Conservation (phyloP, 768 basidiomycete genomes). For the Tricholoma bakamatsutake region DNA sequence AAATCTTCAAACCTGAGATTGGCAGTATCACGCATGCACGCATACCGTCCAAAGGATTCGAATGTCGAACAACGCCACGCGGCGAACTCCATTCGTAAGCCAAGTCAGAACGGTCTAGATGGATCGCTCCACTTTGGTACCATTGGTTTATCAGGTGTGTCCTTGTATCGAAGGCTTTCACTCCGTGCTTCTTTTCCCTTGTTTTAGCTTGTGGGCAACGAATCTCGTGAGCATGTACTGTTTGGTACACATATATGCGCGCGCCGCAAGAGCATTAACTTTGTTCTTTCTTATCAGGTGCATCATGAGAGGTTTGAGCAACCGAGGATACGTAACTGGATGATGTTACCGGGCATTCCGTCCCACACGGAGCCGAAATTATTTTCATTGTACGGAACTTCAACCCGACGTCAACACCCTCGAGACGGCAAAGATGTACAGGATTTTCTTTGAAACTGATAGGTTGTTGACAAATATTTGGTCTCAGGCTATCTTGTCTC, state of each 20-base stretch:
- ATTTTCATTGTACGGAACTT: background rate
- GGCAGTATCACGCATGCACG: background rate
- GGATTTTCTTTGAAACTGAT: background rate
- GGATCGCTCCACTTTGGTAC: background rate
- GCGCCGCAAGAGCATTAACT: too few relatives aligned
- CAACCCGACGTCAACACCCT: background rate
- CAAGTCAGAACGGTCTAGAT: background rate
- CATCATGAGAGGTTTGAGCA: background rate
- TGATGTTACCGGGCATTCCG: background rate
- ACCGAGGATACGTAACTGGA: background rate
- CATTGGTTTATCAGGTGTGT: background rate
- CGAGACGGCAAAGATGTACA: background rate
- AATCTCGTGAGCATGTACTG: too few relatives aligned
- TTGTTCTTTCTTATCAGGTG: too few relatives aligned
- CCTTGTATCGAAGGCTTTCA: background rate
- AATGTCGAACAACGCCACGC: background rate
- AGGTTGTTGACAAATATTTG: background rate
- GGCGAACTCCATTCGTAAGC: background rate
- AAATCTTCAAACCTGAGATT: too few relatives aligned
- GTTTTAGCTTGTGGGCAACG: background rate
- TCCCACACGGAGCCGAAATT: background rate
- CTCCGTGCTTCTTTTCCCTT: background rate
- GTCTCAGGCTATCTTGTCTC: slow-evolving; percentile 2
- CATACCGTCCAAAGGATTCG: background rate
- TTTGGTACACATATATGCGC: too few relatives aligned